A percentile compares a stretch with the other conserved stretches of the same genome.
phyloP scores from a whole-genome alignment of 1,139 yeast genomes.

The Pichia sp. region DNA sequence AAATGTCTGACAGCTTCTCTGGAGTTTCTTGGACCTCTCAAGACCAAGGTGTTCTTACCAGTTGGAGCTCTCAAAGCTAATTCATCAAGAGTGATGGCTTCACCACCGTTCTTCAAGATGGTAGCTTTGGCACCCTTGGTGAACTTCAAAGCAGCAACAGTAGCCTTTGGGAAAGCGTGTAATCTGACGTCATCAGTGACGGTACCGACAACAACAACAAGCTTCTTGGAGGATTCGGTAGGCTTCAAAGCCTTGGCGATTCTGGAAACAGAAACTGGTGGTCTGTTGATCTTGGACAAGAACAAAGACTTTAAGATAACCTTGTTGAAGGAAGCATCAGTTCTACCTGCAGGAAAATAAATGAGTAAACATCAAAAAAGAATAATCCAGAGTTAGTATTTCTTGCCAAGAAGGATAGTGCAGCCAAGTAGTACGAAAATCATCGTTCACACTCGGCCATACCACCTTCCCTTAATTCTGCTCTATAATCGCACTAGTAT shows the following conservation, averaged over 20 bases:
- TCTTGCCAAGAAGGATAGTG: slow-evolving; percentile 12
- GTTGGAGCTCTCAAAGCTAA: slow-evolving; percentile 99
- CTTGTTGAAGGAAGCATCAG: slow-evolving; percentile 98
- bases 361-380: neutral
- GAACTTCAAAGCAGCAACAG: slow-evolving; percentile 98
- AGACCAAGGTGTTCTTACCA: slow-evolving; percentile 96
- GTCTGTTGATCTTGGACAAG: slow-evolving; percentile 98
- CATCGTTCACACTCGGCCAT: neutral
- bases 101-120: slow-evolving; percentile 98
- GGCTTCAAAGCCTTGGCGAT: slow-evolving; percentile 71
- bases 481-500: slow-evolving; percentile 33
- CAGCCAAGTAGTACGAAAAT: neutral
- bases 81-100: slow-evolving; percentile 98
- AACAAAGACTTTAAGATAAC: slow-evolving; percentile 89
- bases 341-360: slow-evolving; percentile 63
- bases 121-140: slow-evolving; percentile 99
- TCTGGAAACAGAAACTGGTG: slow-evolving; percentile 96
- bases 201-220: slow-evolving; percentile 98
- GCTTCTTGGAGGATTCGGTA: slow-evolving; percentile 84
- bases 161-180: slow-evolving; percentile 89
- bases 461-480: slow-evolving; percentile 28
- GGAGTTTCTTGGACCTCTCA: slow-evolving; percentile 98
- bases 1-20: slow-evolving; percentile 99
- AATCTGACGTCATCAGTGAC: slow-evolving; percentile 97
- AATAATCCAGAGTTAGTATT: slow-evolving; percentile 25